Base-by-base conservation (phyloP, 1,139 yeast species). In the Kodamaea anthophila region DNA sequence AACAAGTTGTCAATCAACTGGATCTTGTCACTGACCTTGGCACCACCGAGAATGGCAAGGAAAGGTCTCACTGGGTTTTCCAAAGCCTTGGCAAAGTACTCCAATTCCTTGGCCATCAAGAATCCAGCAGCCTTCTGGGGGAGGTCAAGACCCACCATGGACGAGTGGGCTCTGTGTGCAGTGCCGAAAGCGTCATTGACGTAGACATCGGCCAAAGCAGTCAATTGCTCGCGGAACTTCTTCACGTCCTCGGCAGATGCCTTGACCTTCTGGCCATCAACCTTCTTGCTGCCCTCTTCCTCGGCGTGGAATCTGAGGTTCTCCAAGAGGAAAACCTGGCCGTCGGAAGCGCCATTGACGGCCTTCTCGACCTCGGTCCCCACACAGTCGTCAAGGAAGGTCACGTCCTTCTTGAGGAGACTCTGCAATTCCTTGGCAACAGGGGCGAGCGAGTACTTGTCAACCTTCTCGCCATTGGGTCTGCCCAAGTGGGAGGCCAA, bases 111-210 rank as follows among this genome's bases (percentile, higher is more conserved):
- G 57, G 88, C 81, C 85, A 88, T 83, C 53, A 88, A 74, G 91
- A 86, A 88, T 59, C 97, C 97, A 41, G 96, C 81, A 49, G 96
- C 97, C 67, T 86, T 83, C 69, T 85, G 86, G 39, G 91, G 88
- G 49, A 86, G 74, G 50, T 88, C 86, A 47, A 88, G 70, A 52
- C 97, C 97, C 53, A 91, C 97, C 86, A 91, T 87, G 29, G 97
- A 88, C 31, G 96, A 86, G 72, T 88, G 97, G 41, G 97, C 97
- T 73, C 97, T 85, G 80, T 88, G 97, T 34, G 96, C 95, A 43
- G 97, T 91, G 58, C 97, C 97, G 53, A 88, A 88, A 37, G 97
- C 97, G 60, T 88, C 97, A 65, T 88, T 88, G 60, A 88, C 78
- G 70, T 88, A 88, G 44, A 88, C 94, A 53, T 88, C 97, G 45